These are phyloP conservation scores for Fusarium sp. DNA, from an alignment of 2,329 filamentous ascomycete species.

Conservation along the genomic window DNA sequence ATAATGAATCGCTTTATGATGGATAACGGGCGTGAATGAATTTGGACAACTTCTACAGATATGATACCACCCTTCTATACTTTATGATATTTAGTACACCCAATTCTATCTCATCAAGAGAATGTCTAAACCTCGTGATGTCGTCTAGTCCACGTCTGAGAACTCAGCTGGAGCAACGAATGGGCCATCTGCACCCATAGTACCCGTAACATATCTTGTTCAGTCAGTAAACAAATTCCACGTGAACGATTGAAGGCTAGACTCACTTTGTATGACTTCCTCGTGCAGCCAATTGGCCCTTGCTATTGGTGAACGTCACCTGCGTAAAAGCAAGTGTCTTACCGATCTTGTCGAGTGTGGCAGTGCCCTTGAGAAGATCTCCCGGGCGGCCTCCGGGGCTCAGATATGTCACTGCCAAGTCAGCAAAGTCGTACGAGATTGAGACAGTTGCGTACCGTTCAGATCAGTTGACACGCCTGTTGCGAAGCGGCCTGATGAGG, in stretches of 20 bases:
- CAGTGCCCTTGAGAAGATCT: conserved; percentile 65
- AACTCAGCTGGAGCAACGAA: conserved; percentile 52
- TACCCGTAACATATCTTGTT: conserved; percentile 55
- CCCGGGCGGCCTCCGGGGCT: conserved; percentile 67
- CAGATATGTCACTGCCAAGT: conserved; percentile 67
- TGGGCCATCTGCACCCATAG: conserved; percentile 50
- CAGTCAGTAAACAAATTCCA: neutral
- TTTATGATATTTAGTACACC: neutral
- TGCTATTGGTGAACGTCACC: conserved; percentile 66
- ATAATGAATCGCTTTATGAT: neutral
- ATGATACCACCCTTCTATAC: conserved; percentile 38
- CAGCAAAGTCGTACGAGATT: neutral
- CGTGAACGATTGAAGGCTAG: fast-evolving
- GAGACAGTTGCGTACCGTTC: conserved; percentile 57
- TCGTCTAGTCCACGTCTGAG: conserved; percentile 48
- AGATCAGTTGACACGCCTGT: conserved; percentile 74
- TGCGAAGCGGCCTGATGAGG: conserved; percentile 69
- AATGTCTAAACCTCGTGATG: neutral
- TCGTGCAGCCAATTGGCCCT: conserved; percentile 68
- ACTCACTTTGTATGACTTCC: conserved; percentile 74
- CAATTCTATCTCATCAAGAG: neutral
- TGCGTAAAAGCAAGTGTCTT: conserved; percentile 71
- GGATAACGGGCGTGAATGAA: neutral
- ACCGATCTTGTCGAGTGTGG: conserved; percentile 73
- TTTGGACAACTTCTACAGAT: conserved; percentile 1